phyloP scores from a whole-genome alignment of 192 early-diverging fungal genomes.

The Coemansia sp. region DNA sequence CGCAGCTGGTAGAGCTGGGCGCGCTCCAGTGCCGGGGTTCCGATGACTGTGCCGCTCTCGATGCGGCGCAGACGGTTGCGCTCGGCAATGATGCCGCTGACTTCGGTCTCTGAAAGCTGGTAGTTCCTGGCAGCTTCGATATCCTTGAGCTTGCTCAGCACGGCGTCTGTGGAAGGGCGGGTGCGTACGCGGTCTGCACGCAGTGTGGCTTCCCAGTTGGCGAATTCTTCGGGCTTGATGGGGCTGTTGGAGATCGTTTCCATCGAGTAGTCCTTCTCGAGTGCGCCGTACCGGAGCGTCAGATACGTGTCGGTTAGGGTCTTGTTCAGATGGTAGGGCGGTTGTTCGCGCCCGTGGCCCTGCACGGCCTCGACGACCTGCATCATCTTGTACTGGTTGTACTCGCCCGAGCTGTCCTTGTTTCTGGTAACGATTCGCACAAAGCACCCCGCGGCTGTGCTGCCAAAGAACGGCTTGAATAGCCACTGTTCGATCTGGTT shows the following conservation, averaged over 20 bases:
- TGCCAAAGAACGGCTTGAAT: slow-evolving; percentile 68
- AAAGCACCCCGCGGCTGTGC: slow-evolving; percentile 66
- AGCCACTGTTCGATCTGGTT: slow-evolving; percentile 72
- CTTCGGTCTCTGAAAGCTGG: slow-evolving; percentile 62
- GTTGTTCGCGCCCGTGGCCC: slow-evolving; percentile 56
- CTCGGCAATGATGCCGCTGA: slow-evolving; percentile 62
- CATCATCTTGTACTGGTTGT: slow-evolving; percentile 62
- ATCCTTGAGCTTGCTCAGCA: slow-evolving; percentile 58
- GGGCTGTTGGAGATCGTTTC: slow-evolving; percentile 73
- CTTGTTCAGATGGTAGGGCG: slow-evolving; percentile 62
- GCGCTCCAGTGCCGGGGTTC: slow-evolving; percentile 51
- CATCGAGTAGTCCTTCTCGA: slow-evolving; percentile 70
- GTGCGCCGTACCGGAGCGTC: slow-evolving; percentile 66
- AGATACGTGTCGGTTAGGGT: slow-evolving; percentile 66
- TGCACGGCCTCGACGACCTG: slow-evolving; percentile 58
- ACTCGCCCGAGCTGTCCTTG: slow-evolving; percentile 56
- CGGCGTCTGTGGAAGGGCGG: slow-evolving; percentile 52
- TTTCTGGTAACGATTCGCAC: slow-evolving; percentile 59
- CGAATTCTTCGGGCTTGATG: slow-evolving; percentile 64
- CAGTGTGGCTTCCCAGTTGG: slow-evolving; percentile 57
- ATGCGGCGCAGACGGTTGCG: slow-evolving; percentile 55
- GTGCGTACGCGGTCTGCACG: slow-evolving; percentile 50
- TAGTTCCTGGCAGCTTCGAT: slow-evolving; percentile 61
- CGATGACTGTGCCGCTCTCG: slow-evolving; percentile 17
- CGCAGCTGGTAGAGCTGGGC: slow-evolving; percentile 53